phyloP scores from a whole-genome alignment of 1,284 basidiomycete genomes.

The Pseudomicrostroma phylloplanum region DNA sequence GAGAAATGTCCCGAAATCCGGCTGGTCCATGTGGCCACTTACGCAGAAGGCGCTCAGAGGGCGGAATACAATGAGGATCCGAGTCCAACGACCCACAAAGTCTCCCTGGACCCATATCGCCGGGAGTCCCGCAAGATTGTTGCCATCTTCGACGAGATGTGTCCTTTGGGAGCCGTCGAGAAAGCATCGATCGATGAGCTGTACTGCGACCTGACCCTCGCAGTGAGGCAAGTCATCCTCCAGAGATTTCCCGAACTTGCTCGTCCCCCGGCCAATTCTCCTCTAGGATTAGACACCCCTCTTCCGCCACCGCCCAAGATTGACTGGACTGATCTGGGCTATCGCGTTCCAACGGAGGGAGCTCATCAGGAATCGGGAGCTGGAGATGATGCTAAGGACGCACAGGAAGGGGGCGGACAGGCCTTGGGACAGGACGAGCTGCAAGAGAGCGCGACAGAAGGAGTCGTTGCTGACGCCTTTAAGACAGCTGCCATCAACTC shows the following conservation, averaged over 20 bases:
- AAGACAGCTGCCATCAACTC: background rate
- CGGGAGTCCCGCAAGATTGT: conserved; percentile 84
- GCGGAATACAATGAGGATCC: conserved; percentile 75
- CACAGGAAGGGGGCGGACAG: conserved; percentile 24
- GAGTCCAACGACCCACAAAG: conserved; percentile 85
- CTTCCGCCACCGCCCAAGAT: conserved; percentile 68
- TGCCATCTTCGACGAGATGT: conserved; percentile 71
- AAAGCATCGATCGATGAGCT: conserved; percentile 61
- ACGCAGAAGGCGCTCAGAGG: conserved; percentile 67
- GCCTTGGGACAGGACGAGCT: conserved; percentile 27
- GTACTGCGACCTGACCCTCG: conserved; percentile 47
- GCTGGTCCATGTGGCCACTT: conserved; percentile 89
- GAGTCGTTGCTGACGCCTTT: background rate
- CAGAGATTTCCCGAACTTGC: conserved; percentile 64
- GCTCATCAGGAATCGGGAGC: conserved; percentile 11
- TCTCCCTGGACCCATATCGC: conserved; percentile 87
- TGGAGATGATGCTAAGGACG: conserved; percentile 20
- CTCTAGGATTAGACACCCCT: conserved; percentile 68
- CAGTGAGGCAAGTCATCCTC: conserved; percentile 43
- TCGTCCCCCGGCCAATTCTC: conserved; percentile 63
- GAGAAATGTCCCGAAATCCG: conserved; percentile 77
- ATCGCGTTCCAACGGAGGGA: conserved; percentile 61
- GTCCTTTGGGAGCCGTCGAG: conserved; percentile 60
- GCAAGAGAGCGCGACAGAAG: conserved; percentile 1
- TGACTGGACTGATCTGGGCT: conserved; percentile 64